Evolutionary conservation across 495 filamentous ascomycete species (phyloP).

Genomic region (Penicillium cataractarum): DNA sequence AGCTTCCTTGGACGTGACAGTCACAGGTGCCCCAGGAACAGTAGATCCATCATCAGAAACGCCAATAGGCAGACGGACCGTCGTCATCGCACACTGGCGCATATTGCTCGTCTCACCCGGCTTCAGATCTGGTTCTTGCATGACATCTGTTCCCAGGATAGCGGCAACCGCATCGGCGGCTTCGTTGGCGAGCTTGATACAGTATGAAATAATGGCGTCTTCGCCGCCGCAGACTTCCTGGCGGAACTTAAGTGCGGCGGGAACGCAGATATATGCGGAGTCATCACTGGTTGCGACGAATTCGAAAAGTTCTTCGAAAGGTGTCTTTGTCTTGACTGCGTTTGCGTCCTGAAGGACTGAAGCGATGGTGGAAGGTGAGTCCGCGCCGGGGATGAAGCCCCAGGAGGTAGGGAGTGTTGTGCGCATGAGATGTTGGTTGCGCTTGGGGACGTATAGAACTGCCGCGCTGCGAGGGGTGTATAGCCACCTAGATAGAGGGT

Average conservation of each 20-base stretch:
- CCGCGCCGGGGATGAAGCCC: conserved; percentile 51
- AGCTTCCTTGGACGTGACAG: conserved; percentile 39
- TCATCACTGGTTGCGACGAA: conserved; percentile 78
- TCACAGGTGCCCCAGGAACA: conserved; percentile 20
- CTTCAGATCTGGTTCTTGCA: conserved; percentile 49
- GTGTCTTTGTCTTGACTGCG: conserved; percentile 42
- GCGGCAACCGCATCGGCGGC: conserved; percentile 62
- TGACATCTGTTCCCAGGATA: conserved; percentile 68
- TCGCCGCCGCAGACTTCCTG: conserved; percentile 74
- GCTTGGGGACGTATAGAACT: conserved; percentile 73
- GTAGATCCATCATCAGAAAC: conserved; percentile 27
- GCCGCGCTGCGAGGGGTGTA: conserved; percentile 80
- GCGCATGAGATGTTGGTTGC: conserved; percentile 74
- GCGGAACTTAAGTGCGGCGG: conserved; percentile 70
- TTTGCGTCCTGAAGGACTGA: conserved; percentile 55
- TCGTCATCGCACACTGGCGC: conserved; percentile 60
- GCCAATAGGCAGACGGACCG: conserved; percentile 71
- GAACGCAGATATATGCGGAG: conserved; percentile 69
- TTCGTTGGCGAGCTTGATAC: conserved; percentile 55
- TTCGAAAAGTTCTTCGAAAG: conserved; percentile 73
- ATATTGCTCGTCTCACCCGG: conserved; percentile 55
- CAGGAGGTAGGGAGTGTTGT: conserved; percentile 73
- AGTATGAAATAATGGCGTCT: conserved; percentile 63
- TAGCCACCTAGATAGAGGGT: conserved; percentile 64
- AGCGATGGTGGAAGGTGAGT: conserved; percentile 25